phyloP scores from a whole-genome alignment of 78 protist species.

The slime mould (Dictyostelium discoideum) region DNA sequence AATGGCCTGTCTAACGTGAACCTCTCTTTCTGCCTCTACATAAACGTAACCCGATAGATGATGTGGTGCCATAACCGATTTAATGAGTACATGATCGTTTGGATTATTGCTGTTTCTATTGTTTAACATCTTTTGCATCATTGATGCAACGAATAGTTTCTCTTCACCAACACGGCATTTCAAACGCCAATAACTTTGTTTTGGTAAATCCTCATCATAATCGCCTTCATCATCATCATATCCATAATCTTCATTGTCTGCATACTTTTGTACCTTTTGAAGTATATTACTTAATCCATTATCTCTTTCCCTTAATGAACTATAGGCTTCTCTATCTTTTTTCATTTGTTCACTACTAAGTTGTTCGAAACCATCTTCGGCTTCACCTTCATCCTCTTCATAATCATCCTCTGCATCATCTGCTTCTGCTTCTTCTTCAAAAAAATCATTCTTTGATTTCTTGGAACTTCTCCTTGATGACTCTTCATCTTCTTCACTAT shows the following conservation, averaged over 20 bases:
- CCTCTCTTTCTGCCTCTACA: slow-evolving; percentile 81
- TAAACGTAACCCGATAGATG: slow-evolving; percentile 79
- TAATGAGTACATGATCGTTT: slow-evolving; percentile 23
- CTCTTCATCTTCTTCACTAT: slow-evolving; percentile 55
- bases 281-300: background rate
- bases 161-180: slow-evolving; percentile 73
- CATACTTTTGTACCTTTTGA: slow-evolving; percentile 5
- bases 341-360: background rate
- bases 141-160: slow-evolving; percentile 41
- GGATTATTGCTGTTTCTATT: background rate
- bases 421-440: slow-evolving; percentile 78
- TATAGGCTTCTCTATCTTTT: background rate
- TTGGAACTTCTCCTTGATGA: background rate
- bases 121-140: slow-evolving; percentile 75
- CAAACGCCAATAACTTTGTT: slow-evolving; percentile 53
- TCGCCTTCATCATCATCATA: slow-evolving; percentile 13
- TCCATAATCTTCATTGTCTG: background rate
- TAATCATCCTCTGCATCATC: slow-evolving; percentile 62
- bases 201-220: slow-evolving; percentile 5
- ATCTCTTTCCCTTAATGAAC: background rate
- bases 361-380: slow-evolving; percentile 22
- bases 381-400: slow-evolving; percentile 59
- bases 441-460: background rate
- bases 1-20: slow-evolving; percentile 75
- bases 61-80: slow-evolving; percentile 67